Evolutionary conservation across 2,329 filamentous ascomycete genomes (phyloP).

Genomic region (Epicoccum nigrum): DNA sequence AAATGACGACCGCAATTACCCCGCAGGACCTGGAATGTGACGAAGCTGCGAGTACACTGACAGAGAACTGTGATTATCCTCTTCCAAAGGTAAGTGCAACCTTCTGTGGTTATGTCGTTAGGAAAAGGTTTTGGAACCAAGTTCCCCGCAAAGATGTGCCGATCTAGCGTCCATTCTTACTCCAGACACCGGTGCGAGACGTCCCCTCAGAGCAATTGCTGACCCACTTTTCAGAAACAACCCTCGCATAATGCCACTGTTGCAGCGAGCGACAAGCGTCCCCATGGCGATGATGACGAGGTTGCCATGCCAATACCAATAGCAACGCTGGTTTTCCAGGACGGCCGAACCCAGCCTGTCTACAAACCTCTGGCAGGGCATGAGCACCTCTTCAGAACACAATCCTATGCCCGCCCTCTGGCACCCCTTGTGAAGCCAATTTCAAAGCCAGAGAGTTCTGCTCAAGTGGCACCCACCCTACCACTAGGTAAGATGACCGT

Average conservation of each 20-base stretch:
- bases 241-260: background rate
- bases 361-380: constrained; percentile 33
- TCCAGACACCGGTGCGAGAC: no score
- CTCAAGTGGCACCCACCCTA: constrained; percentile 4
- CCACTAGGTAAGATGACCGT: constrained; percentile 17
- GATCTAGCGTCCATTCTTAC: constrained; percentile 19
- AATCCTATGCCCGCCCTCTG: background rate
- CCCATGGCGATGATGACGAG: constrained; percentile 11
- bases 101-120: constrained; percentile 22
- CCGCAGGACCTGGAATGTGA: background rate
- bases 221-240: background rate
- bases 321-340: constrained; percentile 26
- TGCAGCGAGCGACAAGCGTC: background rate
- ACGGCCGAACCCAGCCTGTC: constrained; percentile 29
- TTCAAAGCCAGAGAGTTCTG: background rate
- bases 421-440: background rate
- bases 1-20: constrained; percentile 2
- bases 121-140: constrained; percentile 21
- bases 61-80: constrained; percentile 9
- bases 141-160: constrained; percentile 13
- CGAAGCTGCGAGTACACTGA: constrained; percentile 7
- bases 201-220: no score
- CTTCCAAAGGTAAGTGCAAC: constrained; percentile 10
- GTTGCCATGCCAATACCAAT: constrained; percentile 28
- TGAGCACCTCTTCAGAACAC: constrained; percentile 30